These are phyloP conservation scores for Ceratopteris richardii DNA, from an alignment of 75 land plant genomes.

Conservation along the genomic window DNA sequence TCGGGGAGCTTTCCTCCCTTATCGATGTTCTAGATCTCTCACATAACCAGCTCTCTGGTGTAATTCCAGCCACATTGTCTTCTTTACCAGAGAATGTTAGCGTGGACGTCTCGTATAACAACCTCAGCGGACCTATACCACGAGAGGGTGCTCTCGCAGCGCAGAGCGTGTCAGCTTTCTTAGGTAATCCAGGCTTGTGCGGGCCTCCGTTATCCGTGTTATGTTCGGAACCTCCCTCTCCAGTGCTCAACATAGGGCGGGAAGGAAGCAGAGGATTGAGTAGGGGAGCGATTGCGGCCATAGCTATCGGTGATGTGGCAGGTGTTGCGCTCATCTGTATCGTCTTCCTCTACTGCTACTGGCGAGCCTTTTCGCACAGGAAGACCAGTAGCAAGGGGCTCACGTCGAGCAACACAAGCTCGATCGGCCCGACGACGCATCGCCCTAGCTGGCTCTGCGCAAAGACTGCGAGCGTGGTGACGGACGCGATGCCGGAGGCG, in stretches of 20 bases:
- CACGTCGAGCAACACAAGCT: neutral
- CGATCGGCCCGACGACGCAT: neutral
- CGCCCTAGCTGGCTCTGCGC: constrained; percentile 14
- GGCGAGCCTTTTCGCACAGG: constrained; percentile 13
- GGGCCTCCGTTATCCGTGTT: constrained; percentile 39
- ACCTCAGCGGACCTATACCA: constrained; percentile 23
- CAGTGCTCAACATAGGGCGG: constrained; percentile 27
- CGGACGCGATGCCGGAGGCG: constrained; percentile 46
- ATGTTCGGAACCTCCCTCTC: constrained; percentile 30
- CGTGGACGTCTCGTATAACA: neutral
- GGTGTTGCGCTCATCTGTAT: constrained; percentile 44
- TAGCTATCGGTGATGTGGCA: constrained; percentile 48
- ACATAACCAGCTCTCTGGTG: constrained; percentile 16
- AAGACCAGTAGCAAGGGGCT: neutral
- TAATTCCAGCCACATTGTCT: constrained; percentile 14
- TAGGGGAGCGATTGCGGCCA: constrained; percentile 33
- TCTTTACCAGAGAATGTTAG: neutral
- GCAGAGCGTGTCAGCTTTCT: constrained; percentile 50
- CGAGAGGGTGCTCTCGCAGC: constrained; percentile 31
- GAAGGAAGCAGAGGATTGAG: constrained; percentile 25
- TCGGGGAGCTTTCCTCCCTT: constrained; percentile 23
- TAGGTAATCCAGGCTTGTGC: constrained; percentile 54
- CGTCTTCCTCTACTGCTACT: constrained; percentile 50
- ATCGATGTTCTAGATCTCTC: constrained; percentile 24
- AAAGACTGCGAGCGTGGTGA: constrained; percentile 25